phyloP scores from a whole-genome alignment of 2,329 filamentous ascomycete genomes.

The Lachnellula hyalina region DNA sequence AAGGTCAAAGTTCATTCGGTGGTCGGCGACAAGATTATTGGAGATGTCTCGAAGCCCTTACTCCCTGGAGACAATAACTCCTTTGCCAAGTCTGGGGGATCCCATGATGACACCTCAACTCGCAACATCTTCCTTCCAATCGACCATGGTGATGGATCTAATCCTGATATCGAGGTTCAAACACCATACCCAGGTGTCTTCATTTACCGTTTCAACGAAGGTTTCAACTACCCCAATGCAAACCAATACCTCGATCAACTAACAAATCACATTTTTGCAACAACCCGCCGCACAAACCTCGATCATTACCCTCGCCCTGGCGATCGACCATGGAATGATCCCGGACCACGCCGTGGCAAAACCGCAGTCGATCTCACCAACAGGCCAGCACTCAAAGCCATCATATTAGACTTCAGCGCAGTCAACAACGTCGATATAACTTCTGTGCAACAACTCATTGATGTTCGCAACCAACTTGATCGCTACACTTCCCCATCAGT shows the following conservation, averaged over 20 bases:
- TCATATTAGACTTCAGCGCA: constrained; percentile 88
- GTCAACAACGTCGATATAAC: constrained; percentile 95
- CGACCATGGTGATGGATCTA: constrained; percentile 83
- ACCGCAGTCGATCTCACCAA: constrained; percentile 41
- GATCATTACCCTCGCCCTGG: constrained; percentile 59
- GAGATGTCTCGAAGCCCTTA: constrained; percentile 48
- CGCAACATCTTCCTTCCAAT: constrained; percentile 85
- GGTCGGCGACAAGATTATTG: constrained; percentile 66
- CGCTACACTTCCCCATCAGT: constrained; percentile 71
- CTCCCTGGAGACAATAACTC: constrained; percentile 48
- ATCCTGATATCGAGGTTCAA: constrained; percentile 74
- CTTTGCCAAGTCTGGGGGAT: constrained; percentile 26
- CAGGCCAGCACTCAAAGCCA: constrained; percentile 72
- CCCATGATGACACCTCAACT: constrained; percentile 40
- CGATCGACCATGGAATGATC: constrained; percentile 93
- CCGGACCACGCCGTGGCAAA: constrained; percentile 61
- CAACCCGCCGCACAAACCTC: constrained; percentile 72
- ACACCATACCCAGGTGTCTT: constrained; percentile 87
- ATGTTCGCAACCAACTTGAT: constrained; percentile 91
- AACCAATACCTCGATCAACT: constrained; percentile 82
- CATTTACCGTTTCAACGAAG: constrained; percentile 91
- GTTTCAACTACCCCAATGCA: constrained; percentile 94
- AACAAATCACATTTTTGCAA: constrained; percentile 58
- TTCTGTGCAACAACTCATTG: constrained; percentile 85
- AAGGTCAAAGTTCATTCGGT: constrained; percentile 80